Evolutionary conservation across 805 yeast genomes (phyloP).

Genomic region (Cyberlindnera mississippiensis): DNA sequence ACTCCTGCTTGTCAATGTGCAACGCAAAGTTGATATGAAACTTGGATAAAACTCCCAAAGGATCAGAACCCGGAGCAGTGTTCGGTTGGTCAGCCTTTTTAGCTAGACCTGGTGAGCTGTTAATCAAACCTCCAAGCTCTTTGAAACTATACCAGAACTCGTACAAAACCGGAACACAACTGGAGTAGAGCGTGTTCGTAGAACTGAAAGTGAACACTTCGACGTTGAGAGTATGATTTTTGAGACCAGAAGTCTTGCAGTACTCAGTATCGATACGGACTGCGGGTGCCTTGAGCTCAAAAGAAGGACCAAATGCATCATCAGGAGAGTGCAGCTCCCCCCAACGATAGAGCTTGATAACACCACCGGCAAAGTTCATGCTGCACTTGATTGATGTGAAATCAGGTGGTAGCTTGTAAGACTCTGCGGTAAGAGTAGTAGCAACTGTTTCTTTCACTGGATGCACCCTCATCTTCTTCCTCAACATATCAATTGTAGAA

Average conservation of each 20-base stretch:
- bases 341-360: slow-evolving; percentile 38
- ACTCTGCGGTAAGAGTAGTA: not conserved
- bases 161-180: slow-evolving; percentile 72
- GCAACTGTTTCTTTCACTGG: slow-evolving; percentile 1
- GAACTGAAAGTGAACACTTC: slow-evolving; percentile 67
- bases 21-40: slow-evolving; percentile 62
- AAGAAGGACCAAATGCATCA: slow-evolving; percentile 37
- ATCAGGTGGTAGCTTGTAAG: slow-evolving; percentile 21
- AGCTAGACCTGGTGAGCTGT: slow-evolving; percentile 4
- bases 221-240: slow-evolving; percentile 43
- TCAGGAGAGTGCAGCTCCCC: slow-evolving; percentile 39
- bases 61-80: slow-evolving; percentile 26
- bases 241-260: slow-evolving; percentile 34
- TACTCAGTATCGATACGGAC: slow-evolving; percentile 57
- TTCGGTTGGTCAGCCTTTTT: slow-evolving; percentile 11
- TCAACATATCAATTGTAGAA: slow-evolving; percentile 37
- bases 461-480: slow-evolving; percentile 18
- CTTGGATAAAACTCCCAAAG: slow-evolving; percentile 45
- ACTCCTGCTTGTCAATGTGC: slow-evolving; percentile 64
- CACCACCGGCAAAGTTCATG: slow-evolving; percentile 68
- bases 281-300: slow-evolving; percentile 73
- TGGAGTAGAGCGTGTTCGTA: slow-evolving; percentile 62
- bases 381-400: slow-evolving; percentile 44
- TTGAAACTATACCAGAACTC: slow-evolving; percentile 54
- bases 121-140: slow-evolving; percentile 38